These are phyloP conservation scores for Panaeolus papilionaceus DNA, from an alignment of 768 basidiomycete genomes.

Conservation along the genomic window DNA sequence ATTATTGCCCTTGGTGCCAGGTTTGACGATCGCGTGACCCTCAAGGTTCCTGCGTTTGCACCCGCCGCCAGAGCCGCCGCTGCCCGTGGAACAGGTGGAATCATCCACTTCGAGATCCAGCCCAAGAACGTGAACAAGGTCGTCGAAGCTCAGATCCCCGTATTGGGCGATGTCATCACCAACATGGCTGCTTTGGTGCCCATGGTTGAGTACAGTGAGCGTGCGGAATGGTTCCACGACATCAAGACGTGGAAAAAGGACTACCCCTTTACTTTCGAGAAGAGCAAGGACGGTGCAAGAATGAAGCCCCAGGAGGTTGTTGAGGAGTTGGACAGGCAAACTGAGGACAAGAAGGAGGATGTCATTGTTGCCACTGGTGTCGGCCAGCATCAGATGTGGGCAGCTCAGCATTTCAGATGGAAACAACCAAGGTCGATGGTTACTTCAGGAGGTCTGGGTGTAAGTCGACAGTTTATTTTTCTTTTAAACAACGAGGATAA, in stretches of 20 bases:
- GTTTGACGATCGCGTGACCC: slow-evolving; percentile 98
- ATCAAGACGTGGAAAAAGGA: slow-evolving; percentile 84
- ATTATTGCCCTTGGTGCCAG: slow-evolving; percentile 97
- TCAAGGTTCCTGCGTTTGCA: slow-evolving; percentile 87
- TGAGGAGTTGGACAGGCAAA: slow-evolving; percentile 87
- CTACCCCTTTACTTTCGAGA: slow-evolving; percentile 90
- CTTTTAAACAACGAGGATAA: slow-evolving; percentile 17
- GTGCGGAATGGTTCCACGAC: slow-evolving; percentile 83
- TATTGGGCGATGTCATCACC: slow-evolving; percentile 91
- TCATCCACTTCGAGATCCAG: slow-evolving; percentile 99
- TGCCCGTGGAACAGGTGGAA: slow-evolving; percentile 85
- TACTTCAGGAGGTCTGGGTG: slow-evolving; percentile 93
- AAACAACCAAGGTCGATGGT: slow-evolving; percentile 85
- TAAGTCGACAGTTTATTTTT: slow-evolving; percentile 46
- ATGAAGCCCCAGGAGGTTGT: slow-evolving; percentile 98
- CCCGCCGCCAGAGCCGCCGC: slow-evolving; percentile 91
- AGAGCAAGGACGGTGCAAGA: slow-evolving; percentile 63
- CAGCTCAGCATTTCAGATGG: slow-evolving; percentile 94
- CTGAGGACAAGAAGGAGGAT: slow-evolving; percentile 82
- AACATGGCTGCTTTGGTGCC: slow-evolving; percentile 87
- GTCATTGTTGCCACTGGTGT: slow-evolving; percentile 93
- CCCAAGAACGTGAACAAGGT: slow-evolving; percentile 99
- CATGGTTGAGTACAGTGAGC: slow-evolving; percentile 65
- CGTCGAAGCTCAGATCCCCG: slow-evolving; percentile 90
- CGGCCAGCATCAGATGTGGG: slow-evolving; percentile 99